phyloP scores from a whole-genome alignment of 2,329 filamentous ascomycete genomes.

The Exophiala xenobiotica region DNA sequence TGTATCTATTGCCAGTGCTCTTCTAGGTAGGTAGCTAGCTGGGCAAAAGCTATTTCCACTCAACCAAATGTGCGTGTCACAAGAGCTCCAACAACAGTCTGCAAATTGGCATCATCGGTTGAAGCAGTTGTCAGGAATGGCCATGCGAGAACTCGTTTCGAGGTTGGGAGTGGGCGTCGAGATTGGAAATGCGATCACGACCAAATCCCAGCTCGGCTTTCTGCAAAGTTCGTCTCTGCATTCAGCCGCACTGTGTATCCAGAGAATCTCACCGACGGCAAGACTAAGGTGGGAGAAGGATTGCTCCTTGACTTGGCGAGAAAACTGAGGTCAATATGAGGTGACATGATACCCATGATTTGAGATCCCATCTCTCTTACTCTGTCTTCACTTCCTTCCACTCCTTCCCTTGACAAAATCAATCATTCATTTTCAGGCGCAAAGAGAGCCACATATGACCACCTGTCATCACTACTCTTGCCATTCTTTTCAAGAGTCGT shows the following conservation, averaged over 20 bases:
- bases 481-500: conserved; percentile 24
- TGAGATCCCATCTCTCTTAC: conserved; percentile 4
- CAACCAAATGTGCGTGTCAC: background rate
- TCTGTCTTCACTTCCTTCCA: conserved; percentile 7
- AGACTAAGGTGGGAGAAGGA: too few relatives aligned
- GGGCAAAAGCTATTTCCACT: conserved; percentile 11
- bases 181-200: too few relatives aligned
- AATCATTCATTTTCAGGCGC: conserved; percentile 17
- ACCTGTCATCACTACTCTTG: conserved; percentile 13
- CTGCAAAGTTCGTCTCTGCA: background rate
- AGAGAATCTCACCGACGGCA: too few relatives aligned
- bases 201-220: too few relatives aligned
- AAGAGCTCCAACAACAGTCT: background rate
- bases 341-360: too few relatives aligned
- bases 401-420: conserved; percentile 9
- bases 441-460: background rate
- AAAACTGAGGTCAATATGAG: background rate
- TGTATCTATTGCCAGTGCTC: background rate
- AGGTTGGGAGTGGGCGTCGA: too few relatives aligned
- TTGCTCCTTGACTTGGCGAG: background rate
- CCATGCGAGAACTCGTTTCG: too few relatives aligned
- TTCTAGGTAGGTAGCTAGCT: conserved; percentile 3
- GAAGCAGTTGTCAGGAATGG: too few relatives aligned
- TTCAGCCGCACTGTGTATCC: too few relatives aligned
- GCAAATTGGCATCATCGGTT: too few relatives aligned